Conservation (phyloP, 306 rosid species). For the Cajanus cajan region DNA sequence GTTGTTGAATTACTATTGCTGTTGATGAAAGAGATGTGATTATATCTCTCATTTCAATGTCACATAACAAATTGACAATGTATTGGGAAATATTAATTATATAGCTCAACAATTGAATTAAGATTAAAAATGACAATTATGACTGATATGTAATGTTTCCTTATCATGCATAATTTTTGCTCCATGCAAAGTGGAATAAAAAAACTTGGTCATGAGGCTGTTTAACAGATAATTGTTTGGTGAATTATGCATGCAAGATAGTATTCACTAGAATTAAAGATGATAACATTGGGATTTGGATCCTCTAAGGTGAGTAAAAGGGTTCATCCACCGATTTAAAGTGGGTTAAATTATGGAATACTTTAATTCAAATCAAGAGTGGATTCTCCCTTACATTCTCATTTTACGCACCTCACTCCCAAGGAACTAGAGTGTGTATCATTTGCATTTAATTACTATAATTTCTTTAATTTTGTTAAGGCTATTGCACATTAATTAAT, state of each 20-base stretch:
- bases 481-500: background rate
- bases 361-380: background rate
- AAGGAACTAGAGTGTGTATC: background rate
- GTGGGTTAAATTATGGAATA: background rate
- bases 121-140: background rate
- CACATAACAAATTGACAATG: background rate
- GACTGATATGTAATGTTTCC: background rate
- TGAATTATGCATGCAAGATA: background rate
- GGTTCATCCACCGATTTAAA: background rate
- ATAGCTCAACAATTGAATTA: background rate
- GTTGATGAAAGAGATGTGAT: constrained; percentile 15
- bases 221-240: background rate
- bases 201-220: background rate
- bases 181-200: background rate
- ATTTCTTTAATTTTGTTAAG: background rate
- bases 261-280: background rate
- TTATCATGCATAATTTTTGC: background rate
- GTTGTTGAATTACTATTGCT: background rate
- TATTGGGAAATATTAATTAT: background rate
- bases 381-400: background rate
- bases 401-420: background rate
- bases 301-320: background rate
- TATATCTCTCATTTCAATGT: background rate
- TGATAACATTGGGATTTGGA: background rate
- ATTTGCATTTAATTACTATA: background rate